Percentiles rank a stretch among this genome's conserved stretches.
Conservation (phyloP, 371 early-diverging fungal genomes). For the Mortierella sp. region DNA sequence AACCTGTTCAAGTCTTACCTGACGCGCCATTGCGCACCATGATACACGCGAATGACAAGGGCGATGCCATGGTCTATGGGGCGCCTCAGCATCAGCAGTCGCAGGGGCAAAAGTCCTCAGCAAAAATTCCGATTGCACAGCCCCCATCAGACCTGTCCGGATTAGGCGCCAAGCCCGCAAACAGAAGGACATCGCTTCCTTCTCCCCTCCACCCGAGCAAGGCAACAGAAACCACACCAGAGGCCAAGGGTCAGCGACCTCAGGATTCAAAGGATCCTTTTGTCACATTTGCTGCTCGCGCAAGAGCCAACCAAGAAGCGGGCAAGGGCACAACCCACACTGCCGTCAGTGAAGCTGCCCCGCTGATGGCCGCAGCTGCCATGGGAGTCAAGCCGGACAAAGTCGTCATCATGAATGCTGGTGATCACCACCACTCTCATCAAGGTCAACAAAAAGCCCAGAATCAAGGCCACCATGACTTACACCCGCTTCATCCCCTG, state of each 20-base stretch:
- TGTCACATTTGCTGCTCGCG: background rate
- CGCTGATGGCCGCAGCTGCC: conserved; percentile 6
- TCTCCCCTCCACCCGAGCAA: background rate
- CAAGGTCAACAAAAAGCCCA: background rate
- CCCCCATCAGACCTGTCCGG: background rate
- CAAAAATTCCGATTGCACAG: conserved; percentile 9
- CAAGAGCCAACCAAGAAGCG: background rate
- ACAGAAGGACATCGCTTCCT: too few species aligned
- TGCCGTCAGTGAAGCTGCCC: background rate
- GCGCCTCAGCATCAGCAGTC: conserved; percentile 1
- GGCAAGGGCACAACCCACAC: background rate
- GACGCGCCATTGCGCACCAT: background rate
- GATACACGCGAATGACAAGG: background rate
- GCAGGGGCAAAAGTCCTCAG: background rate
- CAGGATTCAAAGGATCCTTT: background rate
- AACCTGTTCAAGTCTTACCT: conserved; percentile 2
- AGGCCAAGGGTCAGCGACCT: too few species aligned
- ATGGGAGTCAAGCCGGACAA: conserved; percentile 9
- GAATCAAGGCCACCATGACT: background rate
- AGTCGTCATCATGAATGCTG: background rate
- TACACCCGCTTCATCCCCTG: background rate
- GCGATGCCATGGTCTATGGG: background rate
- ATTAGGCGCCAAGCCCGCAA: background rate
- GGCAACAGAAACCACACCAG: background rate
- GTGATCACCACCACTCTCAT: background rate